Evolutionary conservation across 768 basidiomycete species (phyloP), one percentile per base, ranked within the genome.

Genomic region (Austroboletus eburneus): DNA sequence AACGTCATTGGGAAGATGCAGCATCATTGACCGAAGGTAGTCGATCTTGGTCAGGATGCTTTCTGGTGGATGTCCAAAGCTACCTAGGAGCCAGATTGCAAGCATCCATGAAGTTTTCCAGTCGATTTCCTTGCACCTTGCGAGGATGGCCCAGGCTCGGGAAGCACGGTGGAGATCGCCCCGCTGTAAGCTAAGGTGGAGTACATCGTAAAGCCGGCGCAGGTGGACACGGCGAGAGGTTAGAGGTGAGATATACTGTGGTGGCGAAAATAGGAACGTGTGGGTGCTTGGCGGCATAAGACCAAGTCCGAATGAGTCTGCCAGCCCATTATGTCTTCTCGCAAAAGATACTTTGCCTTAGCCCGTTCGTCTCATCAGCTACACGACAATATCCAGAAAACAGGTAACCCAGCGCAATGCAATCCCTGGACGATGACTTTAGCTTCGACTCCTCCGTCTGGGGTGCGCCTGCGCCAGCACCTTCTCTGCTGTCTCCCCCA

Each of bases 61-160:
- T 23, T 65, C 62, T 32, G 56, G 56, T 20, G 63, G 52, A 29
- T 67, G 45, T 14, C 57, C 50, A 30, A 68, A 54, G 13, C 62
- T 62, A 42, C 69, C 69, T 16, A 87, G 68, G 39, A 90, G 64
- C 45, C 74, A 68, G 39, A 88, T 62, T n/a, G 81, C 81, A 9
- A 76, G 79, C 45, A 70, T 75, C 88, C 90, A 91, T 64, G 87
- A 72, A 9, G 69, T 57, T 61, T 70, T 80, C 87, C 88, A 91
- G 51, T 81, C 67, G 2, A 90, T 66, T 70, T 91, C 90, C 56
- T 82, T 83, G 64, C 90, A 92, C 45, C 82, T 78, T 10, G 76
- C 72, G 18, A 92, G 76, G 30, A 91, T 81, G 20, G 76, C 69
- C 86, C 89, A 92, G 7, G 83, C 83, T 49, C 77, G 73, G 45